Base-by-base conservation (phyloP, 164 flowering plant genomes). In the Tetrastigma voinierianum region DNA sequence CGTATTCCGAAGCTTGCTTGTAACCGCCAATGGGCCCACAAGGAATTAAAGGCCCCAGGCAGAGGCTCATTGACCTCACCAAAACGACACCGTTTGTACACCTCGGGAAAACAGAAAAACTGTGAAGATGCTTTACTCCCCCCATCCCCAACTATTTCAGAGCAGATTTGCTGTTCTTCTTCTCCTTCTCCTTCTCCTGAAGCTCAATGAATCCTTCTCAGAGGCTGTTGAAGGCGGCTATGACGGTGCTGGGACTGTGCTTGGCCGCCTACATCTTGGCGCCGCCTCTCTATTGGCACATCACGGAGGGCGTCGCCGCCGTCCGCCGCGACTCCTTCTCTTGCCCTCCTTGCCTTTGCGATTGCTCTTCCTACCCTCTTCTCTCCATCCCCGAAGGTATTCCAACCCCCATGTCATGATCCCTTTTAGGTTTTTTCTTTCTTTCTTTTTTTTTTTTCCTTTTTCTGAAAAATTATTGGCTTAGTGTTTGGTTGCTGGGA, bases 281-380 rank as follows among this genome's bases (percentile, higher is more conserved):
- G 0, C 88, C 81, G 5, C 84, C 86, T 18, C 72, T 84, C 24
- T 82, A 82, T 58, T 82, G 84, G 84, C 86, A 82, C 57, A 25
- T 84, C 46, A 57, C 69, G 4, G 88, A 84, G 57, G 77, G 65
- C 46, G 51, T 78, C 17, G 80, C 78, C 49, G 71, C 81, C 20
- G 51, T 77, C n/a, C 17, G 70, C 16, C 71, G 57, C 40, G 40
- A 74, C 25, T 69, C 80, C 46, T 65, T 76, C 43, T 69, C 78
- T 23, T 73, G 76, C 60, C 72, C 64, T 62, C 74, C 76, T 53
- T 76, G 80, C 67, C 3, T 17, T 53, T 76, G 80, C 32, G 76
- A 76, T 58, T 76, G 80, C 51, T 67, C 73, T 46, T 67, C 66
- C 47, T 64, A 72, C 23, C 76, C 79, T 16, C 67, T 72, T 64